Percentiles rank a stretch among this genome's conserved stretches.
These are phyloP conservation scores for Pleurotus djamor DNA, from an alignment of 768 basidiomycete genomes.

Conservation along the genomic window DNA sequence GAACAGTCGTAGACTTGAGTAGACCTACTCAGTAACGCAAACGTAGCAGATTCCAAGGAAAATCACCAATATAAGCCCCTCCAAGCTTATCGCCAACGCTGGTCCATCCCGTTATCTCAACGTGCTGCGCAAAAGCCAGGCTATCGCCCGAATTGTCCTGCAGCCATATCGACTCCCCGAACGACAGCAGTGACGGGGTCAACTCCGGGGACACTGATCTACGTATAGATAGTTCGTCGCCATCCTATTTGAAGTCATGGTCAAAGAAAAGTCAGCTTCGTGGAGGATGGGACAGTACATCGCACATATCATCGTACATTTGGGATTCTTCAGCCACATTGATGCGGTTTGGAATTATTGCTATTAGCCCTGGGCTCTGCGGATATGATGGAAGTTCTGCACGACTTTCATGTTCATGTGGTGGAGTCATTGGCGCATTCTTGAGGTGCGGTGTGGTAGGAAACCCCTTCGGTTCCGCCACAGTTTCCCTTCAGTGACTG, in stretches of 20 bases:
- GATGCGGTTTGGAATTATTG: conserved; percentile 54
- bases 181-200: conserved; percentile 58
- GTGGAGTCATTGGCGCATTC: no score
- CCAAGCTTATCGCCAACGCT: conserved; percentile 64
- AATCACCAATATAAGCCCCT: conserved; percentile 65
- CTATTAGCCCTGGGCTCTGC: conserved; percentile 33
- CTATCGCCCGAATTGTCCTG: conserved; percentile 57
- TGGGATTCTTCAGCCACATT: conserved; percentile 68
- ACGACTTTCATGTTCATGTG: no score
- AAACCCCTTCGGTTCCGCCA: no score
- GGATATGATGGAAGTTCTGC: no score
- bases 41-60: not conserved
- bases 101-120: conserved; percentile 68
- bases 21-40: not conserved
- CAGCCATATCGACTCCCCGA: conserved; percentile 62
- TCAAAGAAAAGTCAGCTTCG: not conserved
- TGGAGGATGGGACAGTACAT: conserved; percentile 26
- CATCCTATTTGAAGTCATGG: conserved; percentile 10
- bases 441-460: no score
- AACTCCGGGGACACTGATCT: conserved; percentile 20
- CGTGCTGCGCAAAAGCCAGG: conserved; percentile 59
- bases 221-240: conserved; percentile 8
- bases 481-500: no score
- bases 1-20: conserved; percentile 66
- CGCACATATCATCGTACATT: conserved; percentile 58